Percentiles rank a stretch among this genome's conserved stretches.
Conservation (phyloP, 2,329 filamentous ascomycete genomes). For the Paramyrothecium roridum region DNA sequence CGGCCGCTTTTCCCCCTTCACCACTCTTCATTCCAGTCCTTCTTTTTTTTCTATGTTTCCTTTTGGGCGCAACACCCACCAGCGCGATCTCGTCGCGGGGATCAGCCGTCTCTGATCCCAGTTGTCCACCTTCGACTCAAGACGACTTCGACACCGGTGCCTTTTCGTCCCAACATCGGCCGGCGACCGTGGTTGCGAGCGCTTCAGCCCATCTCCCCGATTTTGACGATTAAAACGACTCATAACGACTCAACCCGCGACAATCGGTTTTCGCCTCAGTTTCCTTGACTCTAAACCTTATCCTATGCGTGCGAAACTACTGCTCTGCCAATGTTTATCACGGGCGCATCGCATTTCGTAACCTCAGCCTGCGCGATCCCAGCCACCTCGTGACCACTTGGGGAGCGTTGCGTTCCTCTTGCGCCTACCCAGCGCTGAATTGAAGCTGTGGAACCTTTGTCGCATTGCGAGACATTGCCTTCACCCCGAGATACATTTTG, state of each 20-base stretch:
- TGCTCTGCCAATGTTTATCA: neutral
- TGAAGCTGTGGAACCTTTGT: slow-evolving; percentile 17
- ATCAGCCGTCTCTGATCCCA: slow-evolving; percentile 8
- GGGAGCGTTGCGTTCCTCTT: neutral
- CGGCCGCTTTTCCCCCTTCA: slow-evolving; percentile 12
- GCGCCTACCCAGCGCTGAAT: neutral
- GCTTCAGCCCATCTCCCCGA: neutral
- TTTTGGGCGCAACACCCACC: slow-evolving; percentile 21
- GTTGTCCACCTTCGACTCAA: neutral
- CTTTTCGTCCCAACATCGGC: neutral
- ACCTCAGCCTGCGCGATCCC: neutral
- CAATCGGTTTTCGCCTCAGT: neutral
- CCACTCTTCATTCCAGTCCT: slow-evolving; percentile 22
- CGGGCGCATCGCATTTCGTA: neutral
- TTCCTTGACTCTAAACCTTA: neutral
- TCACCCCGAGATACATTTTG: neutral
- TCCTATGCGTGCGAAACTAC: neutral
- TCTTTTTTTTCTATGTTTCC: slow-evolving; percentile 28
- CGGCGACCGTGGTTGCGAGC: neutral
- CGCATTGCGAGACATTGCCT: slow-evolving; percentile 15
- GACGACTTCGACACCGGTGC: neutral
- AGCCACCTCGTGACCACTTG: neutral
- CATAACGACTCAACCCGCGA: neutral
- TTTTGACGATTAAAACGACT: neutral
- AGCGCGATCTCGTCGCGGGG: slow-evolving; percentile 14